A percentile compares a stretch with the other conserved stretches of the same genome.
Conservation (phyloP, 768 basidiomycete species). For the Rossbeevera mucosa region DNA sequence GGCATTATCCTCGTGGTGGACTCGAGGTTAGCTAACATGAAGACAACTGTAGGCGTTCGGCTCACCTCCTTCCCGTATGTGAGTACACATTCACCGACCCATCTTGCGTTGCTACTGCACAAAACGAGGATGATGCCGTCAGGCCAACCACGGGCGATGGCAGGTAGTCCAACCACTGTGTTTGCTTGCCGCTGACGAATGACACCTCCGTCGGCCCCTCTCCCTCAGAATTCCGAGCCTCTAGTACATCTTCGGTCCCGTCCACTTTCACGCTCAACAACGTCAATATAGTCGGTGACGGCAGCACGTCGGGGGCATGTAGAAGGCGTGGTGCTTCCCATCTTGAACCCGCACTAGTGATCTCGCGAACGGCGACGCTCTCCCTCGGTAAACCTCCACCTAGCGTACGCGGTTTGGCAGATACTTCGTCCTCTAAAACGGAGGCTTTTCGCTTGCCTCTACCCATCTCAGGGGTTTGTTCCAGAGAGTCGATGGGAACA, state of each 20-base stretch:
- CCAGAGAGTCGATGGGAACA: conserved; percentile 51
- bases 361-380: conserved; percentile 49
- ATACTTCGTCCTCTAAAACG: conserved; percentile 37
- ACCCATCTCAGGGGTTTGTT: conserved; percentile 37
- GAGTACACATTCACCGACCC: conserved; percentile 83
- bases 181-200: conserved; percentile 59
- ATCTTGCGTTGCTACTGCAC: conserved; percentile 76
- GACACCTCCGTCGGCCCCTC: conserved; percentile 64
- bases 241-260: conserved; percentile 63
- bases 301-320: conserved; percentile 23
- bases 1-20: conserved; percentile 62
- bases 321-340: conserved; percentile 20
- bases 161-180: conserved; percentile 88
- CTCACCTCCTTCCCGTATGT: conserved; percentile 75
- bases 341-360: conserved; percentile 29
- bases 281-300: conserved; percentile 57
- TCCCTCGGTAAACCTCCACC: conserved; percentile 63
- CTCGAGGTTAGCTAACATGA: background rate
- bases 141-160: conserved; percentile 65
- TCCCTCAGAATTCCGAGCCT: conserved; percentile 73
- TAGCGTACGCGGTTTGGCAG: conserved; percentile 49
- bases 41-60: background rate
- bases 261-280: conserved; percentile 58
- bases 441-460: conserved; percentile 53
- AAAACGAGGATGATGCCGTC: conserved; percentile 60